phyloP scores from a whole-genome alignment of 2,329 filamentous ascomycete genomes.

The Colletotrichum magnum region DNA sequence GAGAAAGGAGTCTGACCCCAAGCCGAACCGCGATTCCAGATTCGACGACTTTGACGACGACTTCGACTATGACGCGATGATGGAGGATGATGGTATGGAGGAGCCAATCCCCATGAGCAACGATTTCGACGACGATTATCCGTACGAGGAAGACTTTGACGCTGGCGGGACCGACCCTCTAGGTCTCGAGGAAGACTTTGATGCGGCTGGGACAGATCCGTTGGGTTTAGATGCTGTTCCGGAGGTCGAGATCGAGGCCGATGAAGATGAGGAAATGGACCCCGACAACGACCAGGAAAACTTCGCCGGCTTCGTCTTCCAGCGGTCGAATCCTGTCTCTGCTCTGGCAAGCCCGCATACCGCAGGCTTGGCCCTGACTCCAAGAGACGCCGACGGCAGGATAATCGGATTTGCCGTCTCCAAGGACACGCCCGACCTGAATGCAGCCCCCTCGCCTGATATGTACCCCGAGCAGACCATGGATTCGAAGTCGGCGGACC shows the following conservation, averaged over 20 bases:
- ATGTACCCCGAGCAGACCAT: constrained; percentile 27
- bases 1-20: constrained; percentile 62
- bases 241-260: constrained; percentile 36
- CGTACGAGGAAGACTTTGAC: constrained; percentile 49
- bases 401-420: constrained; percentile 71
- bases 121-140: constrained; percentile 57
- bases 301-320: constrained; percentile 72
- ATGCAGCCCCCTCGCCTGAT: constrained; percentile 25
- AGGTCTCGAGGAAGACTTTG: constrained; percentile 37
- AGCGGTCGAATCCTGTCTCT: constrained; percentile 67
- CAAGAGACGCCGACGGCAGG: constrained; percentile 68
- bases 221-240: constrained; percentile 26
- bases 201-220: constrained; percentile 19
- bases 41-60: constrained; percentile 76
- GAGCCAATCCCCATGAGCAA: constrained; percentile 76
- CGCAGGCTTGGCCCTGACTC: constrained; percentile 63
- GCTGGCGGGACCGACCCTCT: constrained; percentile 43
- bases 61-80: constrained; percentile 75
- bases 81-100: constrained; percentile 76
- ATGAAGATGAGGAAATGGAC: constrained; percentile 52
- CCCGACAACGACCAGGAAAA: constrained; percentile 72
- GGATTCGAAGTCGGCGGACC: constrained; percentile 39
- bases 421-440: constrained; percentile 57
- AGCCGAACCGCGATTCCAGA: constrained; percentile 62
- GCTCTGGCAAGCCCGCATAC: constrained; percentile 65